Evolutionary conservation across 2,329 filamentous ascomycete genomes (phyloP), one percentile per base, ranked within the genome.

Genomic region (Trichoderma afroharzianum): DNA sequence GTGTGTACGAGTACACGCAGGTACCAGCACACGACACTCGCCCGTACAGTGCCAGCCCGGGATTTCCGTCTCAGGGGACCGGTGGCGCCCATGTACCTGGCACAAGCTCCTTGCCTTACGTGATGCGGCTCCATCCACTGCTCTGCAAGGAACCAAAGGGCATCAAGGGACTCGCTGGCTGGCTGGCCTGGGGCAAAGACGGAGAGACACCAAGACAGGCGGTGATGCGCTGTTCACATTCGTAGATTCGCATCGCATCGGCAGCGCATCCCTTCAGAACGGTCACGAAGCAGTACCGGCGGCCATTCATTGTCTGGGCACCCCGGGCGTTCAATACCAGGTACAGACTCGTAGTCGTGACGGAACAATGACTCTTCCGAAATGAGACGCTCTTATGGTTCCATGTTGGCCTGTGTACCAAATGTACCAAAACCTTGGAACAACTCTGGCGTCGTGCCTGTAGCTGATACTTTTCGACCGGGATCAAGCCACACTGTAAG

Each of bases 341-440:
- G 39, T 43, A 43, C 39, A 18, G 6, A 43, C 15, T 43, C 15
- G 15, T n/a, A 36, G 58, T 59, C 58, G 39, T 58, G 59, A 47
- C 68, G 61, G 68, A 70, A 70, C 47, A 70, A 63, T 63, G 59
- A 43, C 61, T 70, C 28, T 36, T 53, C 67, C 67, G 67, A 67
- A 67, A 67, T 67, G 63, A 67, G 32, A 26, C 50, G n/a, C 63
- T 67, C 21, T 61, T 39, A 47, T 33, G 55, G 32, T 39, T 36
- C 33, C 14, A 36, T 36, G 33, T 3, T 47, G 18, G 53, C 36
- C 53, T 68, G 24, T 33, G 32, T 36, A 36, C 33, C 33, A 36
- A 36, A 36, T 36, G 33, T 36, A 36, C 33, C 39, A 14, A 39
- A 26, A 50, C 57, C 57, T 59, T 59, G 57, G 57, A 33, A 32